Conservation (phyloP, 2,329 filamentous ascomycete species). For the Didymella segeticola region DNA sequence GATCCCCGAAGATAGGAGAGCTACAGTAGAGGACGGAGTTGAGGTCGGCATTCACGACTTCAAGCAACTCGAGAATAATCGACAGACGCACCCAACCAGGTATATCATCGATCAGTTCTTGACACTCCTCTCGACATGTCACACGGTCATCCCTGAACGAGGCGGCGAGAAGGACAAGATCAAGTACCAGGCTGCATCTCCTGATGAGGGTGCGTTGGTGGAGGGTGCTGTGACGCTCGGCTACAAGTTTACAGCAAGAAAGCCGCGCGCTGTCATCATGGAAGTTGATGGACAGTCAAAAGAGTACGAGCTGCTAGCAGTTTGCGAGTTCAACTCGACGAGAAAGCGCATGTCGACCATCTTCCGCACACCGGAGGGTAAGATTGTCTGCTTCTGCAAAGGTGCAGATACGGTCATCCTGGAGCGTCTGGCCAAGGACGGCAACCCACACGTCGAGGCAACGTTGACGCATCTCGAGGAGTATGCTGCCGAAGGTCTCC, state of each 20-base stretch:
- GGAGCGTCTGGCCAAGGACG: slow-evolving; percentile 83
- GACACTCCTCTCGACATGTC: slow-evolving; percentile 84
- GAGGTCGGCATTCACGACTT: slow-evolving; percentile 87
- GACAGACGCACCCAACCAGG: slow-evolving; percentile 65
- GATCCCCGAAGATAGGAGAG: slow-evolving; percentile 86
- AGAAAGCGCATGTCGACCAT: slow-evolving; percentile 98
- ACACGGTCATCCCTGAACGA: slow-evolving; percentile 95
- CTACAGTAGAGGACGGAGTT: slow-evolving; percentile 76
- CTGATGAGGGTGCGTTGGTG: slow-evolving; percentile 95
- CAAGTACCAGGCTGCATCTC: slow-evolving; percentile 97
- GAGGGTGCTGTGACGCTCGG: slow-evolving; percentile 86
- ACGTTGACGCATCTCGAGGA: slow-evolving; percentile 97
- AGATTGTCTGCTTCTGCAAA: slow-evolving; percentile 92
- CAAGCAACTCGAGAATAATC: slow-evolving; percentile 74
- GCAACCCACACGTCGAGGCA: slow-evolving; percentile 80
- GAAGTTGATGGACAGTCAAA: slow-evolving; percentile 71
- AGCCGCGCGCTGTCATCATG: slow-evolving; percentile 87
- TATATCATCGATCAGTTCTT: slow-evolving; percentile 83
- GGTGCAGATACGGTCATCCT: slow-evolving; percentile 97
- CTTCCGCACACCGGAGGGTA: slow-evolving; percentile 94
- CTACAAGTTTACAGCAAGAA: slow-evolving; percentile 89
- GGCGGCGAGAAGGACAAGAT: slow-evolving; percentile 81
- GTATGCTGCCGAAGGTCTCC: slow-evolving; percentile 93
- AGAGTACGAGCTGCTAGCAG: slow-evolving; percentile 89
- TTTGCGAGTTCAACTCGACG: slow-evolving; percentile 99